Percentiles rank a stretch among this genome's conserved stretches.
These are phyloP conservation scores for Lentithecium fluviatile DNA, from an alignment of 495 filamentous ascomycete species.

Conservation along the genomic window DNA sequence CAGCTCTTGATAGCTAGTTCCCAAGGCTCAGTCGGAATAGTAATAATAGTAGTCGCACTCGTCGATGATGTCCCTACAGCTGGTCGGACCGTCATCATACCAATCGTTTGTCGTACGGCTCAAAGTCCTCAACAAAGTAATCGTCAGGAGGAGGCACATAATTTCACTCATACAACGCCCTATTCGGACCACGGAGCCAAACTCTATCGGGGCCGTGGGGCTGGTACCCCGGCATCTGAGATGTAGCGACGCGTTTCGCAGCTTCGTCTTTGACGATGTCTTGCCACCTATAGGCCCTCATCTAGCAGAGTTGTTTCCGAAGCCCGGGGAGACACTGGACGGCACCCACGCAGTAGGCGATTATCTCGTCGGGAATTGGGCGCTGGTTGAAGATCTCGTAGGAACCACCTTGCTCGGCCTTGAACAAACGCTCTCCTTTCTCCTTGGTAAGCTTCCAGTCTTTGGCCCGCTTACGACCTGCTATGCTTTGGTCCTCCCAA, in stretches of 20 bases:
- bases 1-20: too few species aligned
- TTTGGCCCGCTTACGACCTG: too few species aligned
- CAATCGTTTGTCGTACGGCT: constrained; percentile 1
- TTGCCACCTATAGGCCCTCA: not conserved
- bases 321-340: constrained; percentile 47
- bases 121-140: not conserved
- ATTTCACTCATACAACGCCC: not conserved
- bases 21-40: constrained; percentile 5
- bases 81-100: constrained; percentile 2
- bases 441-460: constrained; percentile 49
- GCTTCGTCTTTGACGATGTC: constrained; percentile 8
- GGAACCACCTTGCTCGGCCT: constrained; percentile 46
- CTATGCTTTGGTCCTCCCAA: constrained; percentile 10
- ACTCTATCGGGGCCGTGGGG: constrained; percentile 15
- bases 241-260: constrained; percentile 6
- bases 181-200: constrained; percentile 8
- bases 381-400: constrained; percentile 54
- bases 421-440: constrained; percentile 44
- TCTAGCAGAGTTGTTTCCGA: constrained; percentile 19
- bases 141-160: not conserved
- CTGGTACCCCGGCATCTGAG: constrained; percentile 6
- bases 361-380: constrained; percentile 47
- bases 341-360: constrained; percentile 52
- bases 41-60: not conserved
- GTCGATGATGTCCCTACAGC: constrained; percentile 4